phyloP scores from a whole-genome alignment of 2,329 filamentous ascomycete species.

The Colletotrichum sp. region DNA sequence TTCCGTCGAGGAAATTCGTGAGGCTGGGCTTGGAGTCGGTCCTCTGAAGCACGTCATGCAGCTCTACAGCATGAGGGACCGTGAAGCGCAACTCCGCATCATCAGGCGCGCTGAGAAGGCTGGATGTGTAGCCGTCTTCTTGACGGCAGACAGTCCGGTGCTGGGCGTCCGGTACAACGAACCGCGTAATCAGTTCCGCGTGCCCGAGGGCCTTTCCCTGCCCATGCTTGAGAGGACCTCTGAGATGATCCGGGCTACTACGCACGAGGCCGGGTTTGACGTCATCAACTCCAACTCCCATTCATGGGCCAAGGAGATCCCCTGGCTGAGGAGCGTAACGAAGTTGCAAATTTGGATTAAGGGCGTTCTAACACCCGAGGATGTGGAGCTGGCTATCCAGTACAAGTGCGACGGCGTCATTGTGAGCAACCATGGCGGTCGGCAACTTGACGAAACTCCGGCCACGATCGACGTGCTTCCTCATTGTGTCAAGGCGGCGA shows the following conservation, averaged over 20 bases:
- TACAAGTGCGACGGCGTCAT: constrained; percentile 44
- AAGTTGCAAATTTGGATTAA: constrained; percentile 54
- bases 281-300: constrained; percentile 24
- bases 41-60: background rate
- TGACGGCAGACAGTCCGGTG: constrained; percentile 36
- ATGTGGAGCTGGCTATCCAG: constrained; percentile 39
- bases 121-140: constrained; percentile 28
- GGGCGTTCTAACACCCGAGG: constrained; percentile 46
- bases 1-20: background rate
- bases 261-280: constrained; percentile 19
- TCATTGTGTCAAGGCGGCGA: constrained; percentile 52
- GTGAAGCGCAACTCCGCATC: constrained; percentile 24
- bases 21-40: background rate
- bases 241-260: constrained; percentile 19
- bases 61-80: background rate
- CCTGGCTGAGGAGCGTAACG: constrained; percentile 54
- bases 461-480: constrained; percentile 46
- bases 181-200: constrained; percentile 54
- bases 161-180: constrained; percentile 59
- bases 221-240: background rate
- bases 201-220: constrained; percentile 36
- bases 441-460: constrained; percentile 49
- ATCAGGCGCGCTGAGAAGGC: constrained; percentile 28
- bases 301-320: constrained; percentile 54
- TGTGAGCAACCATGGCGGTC: constrained; percentile 51